Evolutionary conservation across 139 green algal species (phyloP).

Genomic region (Coelastrella sp.): DNA sequence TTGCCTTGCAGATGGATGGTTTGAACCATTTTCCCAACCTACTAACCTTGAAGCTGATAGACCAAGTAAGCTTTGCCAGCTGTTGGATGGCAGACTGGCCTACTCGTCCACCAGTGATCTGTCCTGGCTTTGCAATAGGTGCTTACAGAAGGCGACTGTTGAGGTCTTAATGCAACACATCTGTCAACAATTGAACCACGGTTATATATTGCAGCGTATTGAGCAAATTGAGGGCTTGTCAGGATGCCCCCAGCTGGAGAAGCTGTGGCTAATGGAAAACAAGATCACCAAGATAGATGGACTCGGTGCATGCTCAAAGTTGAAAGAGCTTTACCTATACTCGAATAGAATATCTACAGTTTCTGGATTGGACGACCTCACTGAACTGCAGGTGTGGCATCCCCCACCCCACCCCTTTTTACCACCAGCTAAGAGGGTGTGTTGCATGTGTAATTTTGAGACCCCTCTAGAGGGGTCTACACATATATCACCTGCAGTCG

Average conservation of each 20-base stretch:
- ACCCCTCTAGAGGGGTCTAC: too few species aligned
- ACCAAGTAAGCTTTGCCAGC: constrained; percentile 51
- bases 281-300: constrained; percentile 67
- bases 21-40: constrained; percentile 43
- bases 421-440: too few species aligned
- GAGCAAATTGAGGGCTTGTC: constrained; percentile 69
- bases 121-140: too few species aligned
- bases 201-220: constrained; percentile 58
- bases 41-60: constrained; percentile 52
- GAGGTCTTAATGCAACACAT: too few species aligned
- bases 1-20: constrained; percentile 49
- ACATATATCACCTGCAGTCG: too few species aligned
- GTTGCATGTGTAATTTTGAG: too few species aligned
- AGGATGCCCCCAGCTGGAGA: constrained; percentile 62
- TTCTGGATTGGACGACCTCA: constrained; percentile 60
- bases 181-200: background rate
- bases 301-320: constrained; percentile 54
- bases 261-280: constrained; percentile 80
- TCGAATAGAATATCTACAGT: constrained; percentile 73
- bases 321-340: constrained; percentile 77
- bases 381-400: constrained; percentile 60
- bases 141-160: too few species aligned
- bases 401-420: too few species aligned
- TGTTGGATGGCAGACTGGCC: too few species aligned
- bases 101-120: background rate